A percentile compares a stretch with the other conserved stretches of the same genome.
phyloP scores from a whole-genome alignment of 2,329 filamentous ascomycete species.

The Alternaria arbusti region DNA sequence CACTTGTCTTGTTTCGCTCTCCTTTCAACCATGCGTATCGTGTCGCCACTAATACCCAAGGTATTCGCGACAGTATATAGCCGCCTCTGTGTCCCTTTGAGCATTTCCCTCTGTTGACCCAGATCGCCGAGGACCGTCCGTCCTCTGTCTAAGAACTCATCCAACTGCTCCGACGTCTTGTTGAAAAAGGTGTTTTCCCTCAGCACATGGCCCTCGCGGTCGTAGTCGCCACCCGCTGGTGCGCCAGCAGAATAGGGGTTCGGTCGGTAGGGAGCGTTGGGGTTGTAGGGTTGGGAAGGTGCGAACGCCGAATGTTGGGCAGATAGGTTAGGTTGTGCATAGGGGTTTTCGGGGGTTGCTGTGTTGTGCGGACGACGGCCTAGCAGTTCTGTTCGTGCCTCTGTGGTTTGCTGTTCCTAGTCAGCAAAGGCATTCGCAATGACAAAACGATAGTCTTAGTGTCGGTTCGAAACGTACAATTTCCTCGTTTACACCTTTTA shows the following conservation, averaged over 20 bases:
- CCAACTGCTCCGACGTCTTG: conserved; percentile 81
- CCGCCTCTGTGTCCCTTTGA: conserved; percentile 91
- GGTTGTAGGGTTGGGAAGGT: conserved; percentile 34
- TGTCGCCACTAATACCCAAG: conserved; percentile 90
- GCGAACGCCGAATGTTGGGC: conserved; percentile 40
- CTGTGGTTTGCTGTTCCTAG: conserved; percentile 58
- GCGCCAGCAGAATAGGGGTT: conserved; percentile 51
- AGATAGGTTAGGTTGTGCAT: conserved; percentile 58
- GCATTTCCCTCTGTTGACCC: conserved; percentile 86
- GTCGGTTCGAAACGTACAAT: conserved; percentile 53
- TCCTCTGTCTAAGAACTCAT: conserved; percentile 92
- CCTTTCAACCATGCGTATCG: conserved; percentile 94
- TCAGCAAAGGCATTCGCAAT: conserved; percentile 5
- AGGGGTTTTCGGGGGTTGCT: conserved; percentile 91
- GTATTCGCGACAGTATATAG: conserved; percentile 95
- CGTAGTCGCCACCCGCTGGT: conserved; percentile 59
- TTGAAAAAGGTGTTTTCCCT: conserved; percentile 88
- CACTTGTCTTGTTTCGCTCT: conserved; percentile 94
- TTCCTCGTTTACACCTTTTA: conserved; percentile 81
- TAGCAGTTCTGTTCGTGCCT: conserved; percentile 81
- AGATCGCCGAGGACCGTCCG: conserved; percentile 89
- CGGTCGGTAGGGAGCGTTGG: conserved; percentile 44
- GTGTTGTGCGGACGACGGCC: conserved; percentile 81
- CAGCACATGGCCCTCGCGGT: conserved; percentile 80
- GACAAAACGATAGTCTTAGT: background rate